Evolutionary conservation across 345 rosid species (phyloP), one percentile per base, ranked within the genome.

Genomic region (Excoecaria agallocha): DNA sequence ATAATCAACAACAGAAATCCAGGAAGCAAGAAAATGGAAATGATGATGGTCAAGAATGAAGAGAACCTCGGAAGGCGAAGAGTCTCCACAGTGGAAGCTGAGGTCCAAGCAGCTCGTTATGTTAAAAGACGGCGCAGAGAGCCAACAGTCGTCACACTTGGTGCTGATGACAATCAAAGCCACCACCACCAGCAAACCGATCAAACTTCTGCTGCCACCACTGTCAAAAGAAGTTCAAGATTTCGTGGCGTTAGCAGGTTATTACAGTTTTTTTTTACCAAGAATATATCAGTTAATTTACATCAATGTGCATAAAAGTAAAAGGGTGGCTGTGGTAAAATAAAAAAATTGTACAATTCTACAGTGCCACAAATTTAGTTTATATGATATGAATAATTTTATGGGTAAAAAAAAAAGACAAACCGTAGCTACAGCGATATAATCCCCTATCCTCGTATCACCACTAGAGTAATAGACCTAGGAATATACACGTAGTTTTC

Each of bases 241-340:
- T 89, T 86, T 52, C 91, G 90, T 1, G 93, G 93, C 1, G 93
- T 87, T 3, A 89, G 93, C 89, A 87, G 88, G 93, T 79, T 76
- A 62, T 13, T 30, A 30, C 30, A 30, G 30, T 30, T 30, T 30
- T 30, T 30, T 30, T 2, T 30, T 30, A 30, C 30, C 2, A 30
- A 30, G 30, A 30, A 30, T 30, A 30, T 30, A 30, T 2, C 30
- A 30, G 2, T 30, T 30, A 30, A 30, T 30, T 30, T 30, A 30
- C 30, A 30, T 30, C 1, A 30, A 30, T 30, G 30, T 30, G 30
- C 2, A 30, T 30, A 30, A 30, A 30, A 30, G 30, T 30, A 30
- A 2, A 30, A 30, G 30, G 30, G 30, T 30, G 1, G 30, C 30
- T 30, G 30, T 30, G 30, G 30, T n/a, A n/a, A n/a, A n/a, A n/a